Base-by-base conservation (phyloP, 352 stramenopile genomes). In the Thalassiosira livingstoniorum region DNA sequence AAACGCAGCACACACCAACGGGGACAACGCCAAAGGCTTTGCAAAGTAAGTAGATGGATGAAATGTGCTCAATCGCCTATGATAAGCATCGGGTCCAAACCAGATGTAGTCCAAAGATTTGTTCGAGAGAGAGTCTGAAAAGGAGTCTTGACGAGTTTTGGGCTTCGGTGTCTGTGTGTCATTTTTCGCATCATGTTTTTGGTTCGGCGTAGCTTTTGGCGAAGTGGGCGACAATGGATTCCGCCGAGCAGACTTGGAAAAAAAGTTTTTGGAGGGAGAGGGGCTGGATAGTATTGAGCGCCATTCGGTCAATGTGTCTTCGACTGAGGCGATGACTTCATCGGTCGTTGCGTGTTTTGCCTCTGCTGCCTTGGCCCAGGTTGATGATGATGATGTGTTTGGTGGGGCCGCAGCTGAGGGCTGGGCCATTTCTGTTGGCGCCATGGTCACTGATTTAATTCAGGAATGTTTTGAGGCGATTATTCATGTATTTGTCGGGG, bases 1-100 rank as follows among this genome's bases (percentile, higher is more conserved):
- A 72, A 91, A 90, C 71, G 82, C 78, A 32, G 88, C 80, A 66
- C 83, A 92, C 37, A 90, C 47, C 0, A 93, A 47, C 53, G 88
- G 88, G 43, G 88, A 93, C 39, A 93, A 47, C 43, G 62, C 77
- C 39, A 76, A 29, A 2, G 88, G 88, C 65, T 92, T 93, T 11
- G 83, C 88, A 71, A 88, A 93, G 54, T 93, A 93, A 0, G 76
- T 89, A 2, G 57, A 54, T 21, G 82, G 35, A n/a, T 75, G 29
- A 70, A 90, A 93, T 0, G 86, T 90, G 2, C 67, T 0, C 51
- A 93, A 67, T 39, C 88, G 69, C 45, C 82, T 55, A 34, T 83
- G 65, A 78, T 88, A 87, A 29, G 34, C 70, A 4, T 73, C 54
- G 2, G 64, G 42, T 27, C 70, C 67, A 25, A 78, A 37, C 43